These are phyloP conservation scores for Candida wancherniae DNA, from an alignment of 805 yeast species.

Conservation along the genomic window DNA sequence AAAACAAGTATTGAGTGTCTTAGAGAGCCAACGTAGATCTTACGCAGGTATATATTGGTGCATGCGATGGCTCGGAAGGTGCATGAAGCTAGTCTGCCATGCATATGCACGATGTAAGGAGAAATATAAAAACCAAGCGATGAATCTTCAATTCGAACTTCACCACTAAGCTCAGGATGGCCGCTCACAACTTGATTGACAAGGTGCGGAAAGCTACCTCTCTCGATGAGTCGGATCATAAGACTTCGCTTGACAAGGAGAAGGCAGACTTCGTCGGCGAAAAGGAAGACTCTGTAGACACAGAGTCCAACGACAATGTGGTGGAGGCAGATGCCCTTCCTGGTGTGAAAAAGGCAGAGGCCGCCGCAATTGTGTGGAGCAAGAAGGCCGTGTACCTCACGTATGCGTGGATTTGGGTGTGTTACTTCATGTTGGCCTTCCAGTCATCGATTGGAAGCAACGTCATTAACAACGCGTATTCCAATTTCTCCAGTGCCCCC, in stretches of 20 bases:
- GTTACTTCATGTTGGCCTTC: slow-evolving; percentile 29
- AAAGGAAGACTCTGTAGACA: neutral
- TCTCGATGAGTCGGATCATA: too few relatives aligned
- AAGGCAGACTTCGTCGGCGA: neutral
- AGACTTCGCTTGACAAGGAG: neutral
- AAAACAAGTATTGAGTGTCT: too few relatives aligned
- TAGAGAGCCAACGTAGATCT: too few relatives aligned
- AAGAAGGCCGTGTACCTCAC: slow-evolving; percentile 20
- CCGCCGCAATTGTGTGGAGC: slow-evolving; percentile 27
- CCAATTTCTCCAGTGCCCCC: slow-evolving; percentile 24
- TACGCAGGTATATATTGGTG: too few relatives aligned
- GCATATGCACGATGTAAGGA: too few relatives aligned
- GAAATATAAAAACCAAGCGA: too few relatives aligned
- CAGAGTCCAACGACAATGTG: neutral
- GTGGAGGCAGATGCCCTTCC: slow-evolving; percentile 16
- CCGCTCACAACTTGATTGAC: too few relatives aligned
- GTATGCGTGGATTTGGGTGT: slow-evolving; percentile 31
- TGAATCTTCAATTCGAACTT: too few relatives aligned
- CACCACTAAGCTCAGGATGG: too few relatives aligned
- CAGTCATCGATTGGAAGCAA: slow-evolving; percentile 21
- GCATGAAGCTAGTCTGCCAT: too few relatives aligned
- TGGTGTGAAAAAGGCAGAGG: slow-evolving; percentile 28
- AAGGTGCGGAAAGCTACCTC: too few relatives aligned
- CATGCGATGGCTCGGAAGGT: too few relatives aligned
- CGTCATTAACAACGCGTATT: slow-evolving; percentile 19